These are phyloP conservation scores for Fusarium torulosum DNA, from an alignment of 2,329 filamentous ascomycete species.

Conservation along the genomic window DNA sequence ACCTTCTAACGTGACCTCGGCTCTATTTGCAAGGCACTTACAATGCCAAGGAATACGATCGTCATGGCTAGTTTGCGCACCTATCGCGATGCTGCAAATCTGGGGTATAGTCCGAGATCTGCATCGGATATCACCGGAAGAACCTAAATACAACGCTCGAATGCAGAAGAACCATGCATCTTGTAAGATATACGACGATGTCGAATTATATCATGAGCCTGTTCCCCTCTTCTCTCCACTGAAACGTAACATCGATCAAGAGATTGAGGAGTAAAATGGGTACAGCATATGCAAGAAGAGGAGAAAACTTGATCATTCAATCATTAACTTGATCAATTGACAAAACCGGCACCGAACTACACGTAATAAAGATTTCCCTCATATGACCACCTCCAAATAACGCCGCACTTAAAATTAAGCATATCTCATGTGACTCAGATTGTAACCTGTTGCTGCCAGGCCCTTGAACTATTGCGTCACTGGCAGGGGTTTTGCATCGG, in stretches of 20 bases:
- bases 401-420: neutral
- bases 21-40: neutral
- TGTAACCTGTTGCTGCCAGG: neutral
- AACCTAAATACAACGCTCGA: neutral
- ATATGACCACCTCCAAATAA: neutral
- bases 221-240: conserved; percentile 18
- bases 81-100: conserved; percentile 8
- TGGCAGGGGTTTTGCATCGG: conserved; percentile 10
- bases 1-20: neutral
- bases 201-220: neutral
- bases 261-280: neutral
- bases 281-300: neutral
- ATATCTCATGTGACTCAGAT: neutral
- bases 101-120: conserved; percentile 15
- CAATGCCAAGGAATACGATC: conserved; percentile 26
- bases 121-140: neutral
- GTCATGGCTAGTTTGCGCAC: conserved; percentile 17
- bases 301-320: neutral
- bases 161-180: conserved; percentile 1
- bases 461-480: neutral
- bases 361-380: too few relatives aligned
- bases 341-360: neutral
- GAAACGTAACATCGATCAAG: neutral
- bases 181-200: neutral
- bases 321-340: neutral